These are phyloP conservation scores for Penstemon barbatus DNA, from an alignment of 257 asterid species.

Conservation along the genomic window DNA sequence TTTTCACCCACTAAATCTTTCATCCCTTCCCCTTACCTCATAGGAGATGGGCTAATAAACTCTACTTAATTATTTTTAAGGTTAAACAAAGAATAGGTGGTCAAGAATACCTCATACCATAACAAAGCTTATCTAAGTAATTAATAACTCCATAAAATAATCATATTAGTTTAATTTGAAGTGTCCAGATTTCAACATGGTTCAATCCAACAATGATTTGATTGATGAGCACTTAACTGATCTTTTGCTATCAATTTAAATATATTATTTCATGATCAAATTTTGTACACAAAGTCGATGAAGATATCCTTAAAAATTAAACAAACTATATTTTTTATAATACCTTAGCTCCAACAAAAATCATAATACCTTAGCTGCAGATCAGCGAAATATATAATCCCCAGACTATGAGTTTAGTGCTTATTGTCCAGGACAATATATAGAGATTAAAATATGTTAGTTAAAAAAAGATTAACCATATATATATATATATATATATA, in stretches of 20 bases:
- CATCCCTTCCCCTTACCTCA: no score
- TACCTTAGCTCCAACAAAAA: conserved; percentile 2
- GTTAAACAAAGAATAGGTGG: conserved; percentile 31
- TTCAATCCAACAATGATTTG: conserved; percentile 40
- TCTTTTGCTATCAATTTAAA: conserved; percentile 12
- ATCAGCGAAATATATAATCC: conserved; percentile 14
- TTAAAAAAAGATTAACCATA: neutral
- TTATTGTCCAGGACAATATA: neutral
- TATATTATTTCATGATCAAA: conserved; percentile 14
- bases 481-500: conserved; percentile 10
- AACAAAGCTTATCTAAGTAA: neutral
- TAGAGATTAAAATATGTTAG: neutral
- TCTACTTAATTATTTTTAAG: neutral
- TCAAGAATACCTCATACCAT: conserved; percentile 17
- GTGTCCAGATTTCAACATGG: conserved; percentile 38
- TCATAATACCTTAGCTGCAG: neutral
- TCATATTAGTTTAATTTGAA: conserved; percentile 22
- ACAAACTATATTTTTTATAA: neutral
- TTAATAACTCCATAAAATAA: neutral
- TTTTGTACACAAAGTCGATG: conserved; percentile 6
- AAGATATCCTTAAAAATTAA: neutral
- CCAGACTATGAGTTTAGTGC: conserved; percentile 3
- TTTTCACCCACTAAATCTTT: no score
- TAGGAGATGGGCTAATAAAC: no score
- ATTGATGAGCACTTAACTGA: conserved; percentile 25